Percentiles rank a stretch among this genome's conserved stretches.
Conservation (phyloP, 176 grass and related monocot genomes). For the Aegilops bicornis region DNA sequence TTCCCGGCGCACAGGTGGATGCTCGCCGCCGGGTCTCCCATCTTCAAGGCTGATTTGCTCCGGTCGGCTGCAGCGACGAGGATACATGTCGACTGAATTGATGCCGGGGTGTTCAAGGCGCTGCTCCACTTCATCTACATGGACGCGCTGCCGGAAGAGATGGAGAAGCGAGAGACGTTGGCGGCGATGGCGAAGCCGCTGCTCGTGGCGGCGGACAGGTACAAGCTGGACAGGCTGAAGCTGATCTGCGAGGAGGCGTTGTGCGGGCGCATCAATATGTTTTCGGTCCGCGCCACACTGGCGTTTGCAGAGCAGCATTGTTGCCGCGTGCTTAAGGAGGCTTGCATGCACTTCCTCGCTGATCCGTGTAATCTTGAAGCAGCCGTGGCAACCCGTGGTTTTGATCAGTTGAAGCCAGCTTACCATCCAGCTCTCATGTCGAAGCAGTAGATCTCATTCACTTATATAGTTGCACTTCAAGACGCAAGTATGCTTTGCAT, state of each 20-base stretch:
- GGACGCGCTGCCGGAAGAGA: neutral
- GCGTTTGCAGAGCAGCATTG: neutral
- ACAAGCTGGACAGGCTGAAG: neutral
- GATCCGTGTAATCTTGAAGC: neutral
- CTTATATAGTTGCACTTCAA: too few relatives aligned
- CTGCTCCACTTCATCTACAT: constrained; percentile 9
- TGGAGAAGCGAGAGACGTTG: neutral
- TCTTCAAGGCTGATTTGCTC: neutral
- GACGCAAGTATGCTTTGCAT: too few relatives aligned
- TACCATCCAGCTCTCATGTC: neutral
- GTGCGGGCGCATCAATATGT: neutral
- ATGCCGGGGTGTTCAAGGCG: neutral
- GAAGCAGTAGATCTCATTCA: too few relatives aligned
- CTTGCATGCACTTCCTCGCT: neutral
- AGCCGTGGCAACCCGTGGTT: neutral
- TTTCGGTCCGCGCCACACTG: neutral
- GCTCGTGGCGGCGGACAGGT: neutral
- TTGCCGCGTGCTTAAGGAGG: neutral
- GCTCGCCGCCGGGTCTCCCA: neutral
- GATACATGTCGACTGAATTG: neutral
- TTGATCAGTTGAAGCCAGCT: neutral
- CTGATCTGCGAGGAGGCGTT: neutral
- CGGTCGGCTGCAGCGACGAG: neutral
- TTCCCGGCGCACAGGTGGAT: neutral
- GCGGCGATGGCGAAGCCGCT: neutral